These are phyloP conservation scores for Macroventuria anomochaeta DNA, from an alignment of 2,329 filamentous ascomycete species.

Conservation along the genomic window DNA sequence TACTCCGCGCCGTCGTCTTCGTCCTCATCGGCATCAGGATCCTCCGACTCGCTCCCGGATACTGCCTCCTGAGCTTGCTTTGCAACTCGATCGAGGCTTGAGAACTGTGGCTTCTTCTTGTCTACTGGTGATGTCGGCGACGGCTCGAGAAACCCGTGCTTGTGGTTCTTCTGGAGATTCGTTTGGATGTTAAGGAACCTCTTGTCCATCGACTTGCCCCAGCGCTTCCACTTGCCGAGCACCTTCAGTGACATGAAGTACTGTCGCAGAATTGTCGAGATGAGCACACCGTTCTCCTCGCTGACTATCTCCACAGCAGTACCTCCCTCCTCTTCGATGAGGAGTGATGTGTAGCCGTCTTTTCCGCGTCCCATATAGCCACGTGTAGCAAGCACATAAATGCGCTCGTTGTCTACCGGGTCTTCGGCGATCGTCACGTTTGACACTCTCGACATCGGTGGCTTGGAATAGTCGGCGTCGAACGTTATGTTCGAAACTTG, in stretches of 20 bases:
- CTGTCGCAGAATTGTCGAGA: slow-evolving; percentile 84
- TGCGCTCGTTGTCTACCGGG: slow-evolving; percentile 66
- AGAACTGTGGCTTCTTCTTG: slow-evolving; percentile 19
- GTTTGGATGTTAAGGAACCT: slow-evolving; percentile 73
- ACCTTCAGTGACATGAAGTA: slow-evolving; percentile 90
- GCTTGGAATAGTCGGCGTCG: slow-evolving; percentile 69
- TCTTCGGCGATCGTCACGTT: slow-evolving; percentile 66
- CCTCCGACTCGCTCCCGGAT: slow-evolving; percentile 33
- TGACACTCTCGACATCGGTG: slow-evolving; percentile 67
- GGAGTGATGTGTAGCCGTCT: slow-evolving; percentile 79
- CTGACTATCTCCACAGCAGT: slow-evolving; percentile 77
- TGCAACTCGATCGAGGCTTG: slow-evolving; percentile 21
- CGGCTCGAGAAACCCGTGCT: slow-evolving; percentile 57
- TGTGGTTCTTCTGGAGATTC: slow-evolving; percentile 62
- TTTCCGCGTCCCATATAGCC: slow-evolving; percentile 91
- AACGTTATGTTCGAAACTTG: slow-evolving; percentile 86
- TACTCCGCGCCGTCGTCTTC: slow-evolving; percentile 50
- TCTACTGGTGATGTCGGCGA: slow-evolving; percentile 34
- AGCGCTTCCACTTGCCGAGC: slow-evolving; percentile 78
- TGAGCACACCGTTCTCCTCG: slow-evolving; percentile 86
- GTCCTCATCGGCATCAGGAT: slow-evolving; percentile 48
- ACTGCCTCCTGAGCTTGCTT: slow-evolving; percentile 18
- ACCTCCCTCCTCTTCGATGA: slow-evolving; percentile 79
- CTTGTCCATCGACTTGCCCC: slow-evolving; percentile 65
- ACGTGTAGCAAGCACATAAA: slow-evolving; percentile 78